Base-by-base conservation (phyloP, 1,284 basidiomycete genomes). In the Pascua sp. region DNA sequence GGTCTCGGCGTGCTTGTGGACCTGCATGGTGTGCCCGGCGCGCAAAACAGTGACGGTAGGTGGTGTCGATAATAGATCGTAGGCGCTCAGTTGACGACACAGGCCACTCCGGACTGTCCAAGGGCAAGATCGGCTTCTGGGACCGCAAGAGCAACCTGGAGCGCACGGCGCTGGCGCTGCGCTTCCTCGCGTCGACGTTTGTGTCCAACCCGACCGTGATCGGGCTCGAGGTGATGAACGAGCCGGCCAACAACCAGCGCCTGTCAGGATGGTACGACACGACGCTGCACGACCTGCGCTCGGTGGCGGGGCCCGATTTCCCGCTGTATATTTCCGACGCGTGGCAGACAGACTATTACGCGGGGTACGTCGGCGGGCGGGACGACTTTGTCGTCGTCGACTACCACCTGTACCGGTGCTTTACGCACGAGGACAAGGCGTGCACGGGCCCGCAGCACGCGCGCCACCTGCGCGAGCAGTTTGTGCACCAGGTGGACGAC, bases 371-470 rank as follows among this genome's bases (percentile, higher is more conserved):
- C 62, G 77, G 69, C 41, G 67, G 48, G 52, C 71, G 64, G 18
- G 58, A 77, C 13, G 76, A 78, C 32, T 85, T 85, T 38, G 78
- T 86, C 15, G 84, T 87, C 15, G 77, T 90, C 37, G 91, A 94
- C 75, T 87, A 92, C 67, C 91, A 93, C 71, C 81, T 93, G 17
- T 94, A 93, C 71, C 84, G 91, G 40, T 91, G 89, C 59, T 76
- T 75, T 54, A 17, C 66, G 65, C 11, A 65, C 8, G 77, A 79
- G 5, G 91, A 93, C 72, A 83, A 79, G 37, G 64, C 68, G 1
- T 84, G 83, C 5, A 74, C 82, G 1, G 87, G 83, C 0, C 73
- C 81, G 11, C 80, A 84, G 51, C 89, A 90, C 68, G 80, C 85
- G 7, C 59, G 66, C 11, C 66, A 71, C 43, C 59, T 78, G 12